Base-by-base conservation (phyloP, 2,329 filamentous ascomycete genomes). In the Botryotinia calthae region DNA sequence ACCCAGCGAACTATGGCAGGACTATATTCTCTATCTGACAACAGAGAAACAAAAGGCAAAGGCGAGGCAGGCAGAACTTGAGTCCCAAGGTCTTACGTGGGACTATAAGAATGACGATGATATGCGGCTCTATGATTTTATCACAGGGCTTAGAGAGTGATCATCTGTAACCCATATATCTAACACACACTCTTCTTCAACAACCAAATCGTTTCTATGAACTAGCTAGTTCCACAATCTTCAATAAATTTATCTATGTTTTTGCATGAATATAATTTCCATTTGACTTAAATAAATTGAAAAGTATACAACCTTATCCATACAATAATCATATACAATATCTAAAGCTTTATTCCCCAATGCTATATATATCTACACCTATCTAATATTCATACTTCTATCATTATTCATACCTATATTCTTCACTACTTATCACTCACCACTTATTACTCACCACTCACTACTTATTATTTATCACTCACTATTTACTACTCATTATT, bases 361-460 rank as follows among this genome's bases (percentile, higher is more conserved):
- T 34, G 18, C 56, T 4, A 22, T 2, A 18, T 12, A 34, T 22
- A 34, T 58, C 8, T 34, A 2, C 18, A 10, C 16, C 18, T 28
- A 22, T 8, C 8, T 5, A 16, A 20, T 34, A 20, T 58, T 9
- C 28, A 34, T 22, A 20, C 14, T 4, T 58, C 3, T 18, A 58
- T 18, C 4, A 58, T 28, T 9, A 58, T 58, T 34, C 28, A 5
- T 1, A 14, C 6, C n/a, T 0, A 54, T 1, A 54, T 18, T 54
- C 51, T 54, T 16, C 51, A 54, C n/a, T n/a, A n/a, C n/a, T n/a
- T n/a, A n/a, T n/a, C 0, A 18, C 1, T 54, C 0, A n/a, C 48
- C 0, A n/a, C 48, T n/a, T 51, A 54, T 28, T 0, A 18, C 1
- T 54, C 0, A n/a, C 48, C 0, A n/a, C 48, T n/a, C n/a, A n/a